These are phyloP conservation scores for Leishmania gerbilli DNA, from an alignment of 208 protist genomes.

Conservation along the genomic window DNA sequence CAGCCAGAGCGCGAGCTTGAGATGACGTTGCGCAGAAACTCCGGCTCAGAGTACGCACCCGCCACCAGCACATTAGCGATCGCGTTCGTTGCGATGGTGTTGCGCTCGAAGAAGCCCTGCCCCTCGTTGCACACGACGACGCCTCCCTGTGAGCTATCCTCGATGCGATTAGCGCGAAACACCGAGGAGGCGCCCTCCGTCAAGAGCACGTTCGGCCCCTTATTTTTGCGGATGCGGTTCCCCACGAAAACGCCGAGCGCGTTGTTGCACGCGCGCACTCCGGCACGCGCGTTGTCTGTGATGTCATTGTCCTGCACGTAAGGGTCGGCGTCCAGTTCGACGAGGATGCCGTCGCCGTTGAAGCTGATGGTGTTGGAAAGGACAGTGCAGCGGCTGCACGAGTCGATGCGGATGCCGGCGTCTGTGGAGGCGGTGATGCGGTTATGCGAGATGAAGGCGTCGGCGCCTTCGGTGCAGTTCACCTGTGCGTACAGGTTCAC, in stretches of 20 bases:
- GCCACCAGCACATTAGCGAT: conserved; percentile 73
- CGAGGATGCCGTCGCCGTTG: conserved; percentile 72
- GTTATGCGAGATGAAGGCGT: conserved; percentile 77
- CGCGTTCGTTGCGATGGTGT: conserved; percentile 65
- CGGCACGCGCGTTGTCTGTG: conserved; percentile 35
- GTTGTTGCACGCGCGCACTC: conserved; percentile 71
- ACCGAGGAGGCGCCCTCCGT: conserved; percentile 65
- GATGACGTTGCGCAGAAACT: conserved; percentile 57
- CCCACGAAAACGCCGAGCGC: conserved; percentile 68
- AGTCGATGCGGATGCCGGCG: conserved; percentile 55
- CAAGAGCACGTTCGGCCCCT: conserved; percentile 60
- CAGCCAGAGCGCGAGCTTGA: conserved; percentile 50
- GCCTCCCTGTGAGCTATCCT: conserved; percentile 53
- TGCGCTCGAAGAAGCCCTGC: conserved; percentile 67
- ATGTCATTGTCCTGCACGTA: conserved; percentile 68
- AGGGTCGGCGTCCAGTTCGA: conserved; percentile 83
- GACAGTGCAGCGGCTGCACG: conserved; percentile 62
- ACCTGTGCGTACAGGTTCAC: conserved; percentile 61
- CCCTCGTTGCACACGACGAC: conserved; percentile 72
- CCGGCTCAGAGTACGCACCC: conserved; percentile 55
- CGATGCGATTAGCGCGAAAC: conserved; percentile 75
- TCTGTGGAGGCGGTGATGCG: conserved; percentile 37
- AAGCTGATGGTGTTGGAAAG: conserved; percentile 51
- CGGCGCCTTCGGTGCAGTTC: conserved; percentile 39
- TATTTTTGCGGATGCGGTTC: conserved; percentile 65